phyloP scores from a whole-genome alignment of 225 moss, liverwort and hornwort species.

The Pseudoscleropodium purum region DNA sequence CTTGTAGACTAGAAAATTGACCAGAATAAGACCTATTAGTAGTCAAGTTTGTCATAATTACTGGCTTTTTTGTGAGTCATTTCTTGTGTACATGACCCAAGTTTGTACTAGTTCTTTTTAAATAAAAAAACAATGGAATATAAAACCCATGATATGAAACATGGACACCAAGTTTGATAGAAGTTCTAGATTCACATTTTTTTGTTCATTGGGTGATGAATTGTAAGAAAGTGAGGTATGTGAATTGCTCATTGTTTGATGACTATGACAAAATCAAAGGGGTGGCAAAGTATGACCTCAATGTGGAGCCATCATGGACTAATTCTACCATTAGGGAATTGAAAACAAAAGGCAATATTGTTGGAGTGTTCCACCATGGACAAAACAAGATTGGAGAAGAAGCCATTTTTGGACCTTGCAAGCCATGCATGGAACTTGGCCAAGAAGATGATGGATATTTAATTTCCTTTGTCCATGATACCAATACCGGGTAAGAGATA shows the following conservation, averaged over 20 bases:
- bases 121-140: neutral
- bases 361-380: conserved; percentile 26
- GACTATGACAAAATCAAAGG: conserved; percentile 5
- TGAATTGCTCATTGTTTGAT: conserved; percentile 18
- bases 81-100: neutral
- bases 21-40: neutral
- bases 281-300: conserved; percentile 41
- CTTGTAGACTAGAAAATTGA: accelerated
- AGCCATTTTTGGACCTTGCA: conserved; percentile 40
- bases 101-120: neutral
- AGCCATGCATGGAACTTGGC: neutral
- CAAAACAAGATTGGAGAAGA: conserved; percentile 12
- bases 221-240: neutral
- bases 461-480: neutral
- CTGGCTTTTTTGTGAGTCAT: neutral
- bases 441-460: conserved; percentile 53
- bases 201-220: neutral
- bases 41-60: no score
- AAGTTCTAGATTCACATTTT: neutral
- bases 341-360: conserved; percentile 25
- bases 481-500: neutral
- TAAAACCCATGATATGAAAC: neutral
- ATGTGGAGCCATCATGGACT: neutral
- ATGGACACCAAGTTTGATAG: neutral
- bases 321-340: neutral